Evolutionary conservation across 73 alveolate species (phyloP), one percentile per base, ranked within the genome.

Genomic region (Chromera velia): DNA sequence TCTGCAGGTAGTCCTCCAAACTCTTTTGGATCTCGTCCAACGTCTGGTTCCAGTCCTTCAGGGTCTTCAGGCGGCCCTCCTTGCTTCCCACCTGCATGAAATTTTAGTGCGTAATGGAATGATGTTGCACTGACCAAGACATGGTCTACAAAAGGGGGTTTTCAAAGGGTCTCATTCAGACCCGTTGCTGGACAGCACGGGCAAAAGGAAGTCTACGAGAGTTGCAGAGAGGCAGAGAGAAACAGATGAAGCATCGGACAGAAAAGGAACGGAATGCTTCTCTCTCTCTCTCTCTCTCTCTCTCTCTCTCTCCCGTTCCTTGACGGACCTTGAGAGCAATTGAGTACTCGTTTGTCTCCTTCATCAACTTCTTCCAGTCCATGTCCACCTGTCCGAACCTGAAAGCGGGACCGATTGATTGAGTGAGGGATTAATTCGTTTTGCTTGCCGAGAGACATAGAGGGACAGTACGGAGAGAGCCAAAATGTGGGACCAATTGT

Each of bases 21-120:
- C 93, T 87, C 88, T 95, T 95, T 85, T 94, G 97, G 34, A 95
- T 92, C 77, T 91, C 95, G 64, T 95, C 99, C 80, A 95, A 80
- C 32, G 88, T 91, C 74, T 84, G 88, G 80, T 93, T 94, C 80
- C 87, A 87, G 80, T 85, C 67, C 80, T 49, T 80, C 74, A 80
- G 70, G 34, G 70, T 72, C 75, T 80, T 80, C 86, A 80, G 76
- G 0, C 86, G 73, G 17, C 86, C 86, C 7, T 80, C 74, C 86
- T 80, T 80, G 22, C 80, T 80, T 0, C 79, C 80, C 4, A 80
- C 85, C 66, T 68, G 47, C 34, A 78, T 31, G 34, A n/a, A n/a
- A n/a, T n/a, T n/a, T n/a, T n/a, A n/a, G n/a, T n/a, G n/a, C n/a
- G n/a, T n/a, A n/a, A n/a, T n/a, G n/a, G n/a, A n/a, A n/a, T n/a